A percentile compares a stretch with the other conserved stretches of the same genome.
phyloP scores from a whole-genome alignment of 2,329 filamentous ascomycete species.

The Ophiostoma angusticollis region DNA sequence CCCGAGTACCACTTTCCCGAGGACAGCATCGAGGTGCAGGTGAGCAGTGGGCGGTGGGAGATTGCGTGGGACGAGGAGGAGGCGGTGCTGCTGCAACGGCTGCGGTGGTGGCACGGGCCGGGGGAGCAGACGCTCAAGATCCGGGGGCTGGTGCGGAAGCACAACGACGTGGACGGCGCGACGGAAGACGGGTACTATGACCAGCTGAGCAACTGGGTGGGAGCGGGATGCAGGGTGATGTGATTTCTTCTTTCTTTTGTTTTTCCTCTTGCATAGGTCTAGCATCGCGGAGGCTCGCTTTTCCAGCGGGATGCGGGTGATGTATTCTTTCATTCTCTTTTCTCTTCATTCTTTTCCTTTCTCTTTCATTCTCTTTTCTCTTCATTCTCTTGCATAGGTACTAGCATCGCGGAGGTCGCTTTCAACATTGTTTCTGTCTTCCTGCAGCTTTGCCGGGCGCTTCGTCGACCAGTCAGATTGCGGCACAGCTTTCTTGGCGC shows the following conservation, averaged over 20 bases:
- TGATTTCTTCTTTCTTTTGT: conserved; percentile 17
- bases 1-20: conserved; percentile 88
- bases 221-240: conserved; percentile 39
- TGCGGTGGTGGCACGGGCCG: conserved; percentile 87
- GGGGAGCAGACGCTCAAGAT: conserved; percentile 73
- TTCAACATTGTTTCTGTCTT: background rate
- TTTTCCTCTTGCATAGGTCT: background rate
- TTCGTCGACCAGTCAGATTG: conserved; percentile 10
- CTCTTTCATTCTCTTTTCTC: background rate
- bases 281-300: too few species aligned
- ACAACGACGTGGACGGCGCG: conserved; percentile 41
- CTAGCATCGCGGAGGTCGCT: too few species aligned
- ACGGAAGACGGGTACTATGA: conserved; percentile 63
- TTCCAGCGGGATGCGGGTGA: too few species aligned
- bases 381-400: background rate
- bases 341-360: background rate
- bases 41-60: conserved; percentile 81
- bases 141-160: conserved; percentile 56
- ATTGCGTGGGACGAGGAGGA: conserved; percentile 62
- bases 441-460: conserved; percentile 4
- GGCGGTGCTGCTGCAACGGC: conserved; percentile 55
- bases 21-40: conserved; percentile 56
- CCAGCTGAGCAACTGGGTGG: conserved; percentile 40
- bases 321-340: background rate
- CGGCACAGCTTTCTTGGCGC: too few species aligned